A percentile compares a stretch with the other conserved stretches of the same genome.
phyloP scores from a whole-genome alignment of 2,329 filamentous ascomycete species.

The Epichloe uncinata region DNA sequence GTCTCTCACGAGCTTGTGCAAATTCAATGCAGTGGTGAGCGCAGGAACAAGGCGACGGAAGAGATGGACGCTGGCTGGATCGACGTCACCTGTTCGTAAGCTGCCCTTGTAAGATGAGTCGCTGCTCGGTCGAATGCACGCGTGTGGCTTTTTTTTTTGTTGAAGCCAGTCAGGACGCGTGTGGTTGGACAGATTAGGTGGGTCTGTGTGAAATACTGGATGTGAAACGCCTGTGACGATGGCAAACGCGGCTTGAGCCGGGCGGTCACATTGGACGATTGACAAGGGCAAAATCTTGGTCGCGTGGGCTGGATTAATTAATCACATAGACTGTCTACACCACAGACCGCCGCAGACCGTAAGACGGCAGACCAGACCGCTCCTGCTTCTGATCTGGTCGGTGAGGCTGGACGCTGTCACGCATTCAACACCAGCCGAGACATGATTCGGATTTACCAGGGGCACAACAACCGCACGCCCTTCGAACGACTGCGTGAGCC shows the following conservation, averaged over 20 bases:
- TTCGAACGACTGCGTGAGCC: too few species aligned
- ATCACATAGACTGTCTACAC: too few species aligned
- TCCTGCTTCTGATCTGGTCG: too few species aligned
- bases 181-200: slow-evolving; percentile 5
- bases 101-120: neutral
- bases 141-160: slow-evolving; percentile 3
- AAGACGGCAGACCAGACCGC: too few species aligned
- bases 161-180: slow-evolving; percentile 2
- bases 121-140: slow-evolving; percentile 1
- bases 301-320: neutral
- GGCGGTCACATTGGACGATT: neutral
- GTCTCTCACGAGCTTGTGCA: neutral
- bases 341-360: too few species aligned
- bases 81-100: slow-evolving; percentile 4
- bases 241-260: neutral
- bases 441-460: too few species aligned
- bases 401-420: too few species aligned
- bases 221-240: too few species aligned
- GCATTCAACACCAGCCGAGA: too few species aligned
- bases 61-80: neutral
- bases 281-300: neutral
- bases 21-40: neutral
- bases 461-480: too few species aligned
- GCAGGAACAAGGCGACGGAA: neutral
- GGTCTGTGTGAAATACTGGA: neutral